These are phyloP conservation scores for Phellinidium pouzarii DNA, from an alignment of 1,284 basidiomycete genomes.

Conservation along the genomic window DNA sequence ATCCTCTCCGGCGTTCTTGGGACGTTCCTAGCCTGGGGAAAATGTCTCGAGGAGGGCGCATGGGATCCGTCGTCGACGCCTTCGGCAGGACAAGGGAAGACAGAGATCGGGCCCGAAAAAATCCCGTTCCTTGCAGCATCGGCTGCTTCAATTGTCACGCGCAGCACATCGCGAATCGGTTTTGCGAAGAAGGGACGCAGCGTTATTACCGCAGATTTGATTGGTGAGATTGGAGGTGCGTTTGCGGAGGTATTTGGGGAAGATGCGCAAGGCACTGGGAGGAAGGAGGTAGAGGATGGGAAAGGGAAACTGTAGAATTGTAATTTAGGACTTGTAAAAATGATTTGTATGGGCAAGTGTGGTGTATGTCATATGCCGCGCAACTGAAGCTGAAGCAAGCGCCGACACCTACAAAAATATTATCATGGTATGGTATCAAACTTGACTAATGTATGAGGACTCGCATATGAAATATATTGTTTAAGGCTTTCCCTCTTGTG, in stretches of 20 bases:
- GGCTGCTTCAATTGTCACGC: conserved; percentile 85
- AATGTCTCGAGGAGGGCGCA: conserved; percentile 79
- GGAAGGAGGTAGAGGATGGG: conserved; percentile 3
- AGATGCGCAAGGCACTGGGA: conserved; percentile 29
- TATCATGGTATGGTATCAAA: too few species aligned
- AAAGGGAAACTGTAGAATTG: conserved; percentile 10
- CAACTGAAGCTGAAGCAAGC: too few species aligned
- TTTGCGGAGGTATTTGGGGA: conserved; percentile 71
- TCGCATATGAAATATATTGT: too few species aligned
- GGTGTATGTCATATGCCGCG: neutral
- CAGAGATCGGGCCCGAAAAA: conserved; percentile 45
- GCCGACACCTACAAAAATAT: too few species aligned
- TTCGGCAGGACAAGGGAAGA: conserved; percentile 32
- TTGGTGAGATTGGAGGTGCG: conserved; percentile 66
- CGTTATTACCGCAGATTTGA: conserved; percentile 87
- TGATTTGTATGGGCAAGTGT: neutral
- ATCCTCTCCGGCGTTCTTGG: conserved; percentile 85
- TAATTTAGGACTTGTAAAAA: neutral
- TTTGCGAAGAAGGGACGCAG: conserved; percentile 74
- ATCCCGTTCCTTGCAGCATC: conserved; percentile 83
- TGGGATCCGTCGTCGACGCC: conserved; percentile 41
- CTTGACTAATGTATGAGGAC: too few species aligned
- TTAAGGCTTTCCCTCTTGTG: too few species aligned
- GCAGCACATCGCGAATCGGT: conserved; percentile 71
- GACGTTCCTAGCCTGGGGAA: conserved; percentile 89